Conservation (phyloP, 129 eudicot genomes). For the Chrysanthemum lavandulifolium region DNA sequence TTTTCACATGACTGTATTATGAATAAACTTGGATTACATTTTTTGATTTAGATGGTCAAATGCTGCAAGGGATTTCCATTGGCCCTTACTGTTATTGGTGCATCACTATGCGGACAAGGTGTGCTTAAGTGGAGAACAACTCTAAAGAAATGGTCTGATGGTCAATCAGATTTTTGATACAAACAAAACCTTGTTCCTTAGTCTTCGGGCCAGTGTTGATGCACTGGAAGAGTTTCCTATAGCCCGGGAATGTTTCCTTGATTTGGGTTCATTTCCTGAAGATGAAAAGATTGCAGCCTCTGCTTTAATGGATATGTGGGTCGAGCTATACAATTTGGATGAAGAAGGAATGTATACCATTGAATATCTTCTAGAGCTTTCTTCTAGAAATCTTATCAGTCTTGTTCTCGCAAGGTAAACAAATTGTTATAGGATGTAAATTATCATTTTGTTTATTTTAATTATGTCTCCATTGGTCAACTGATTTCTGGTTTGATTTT, state of each 20-base stretch:
- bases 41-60: slow-evolving; percentile 41
- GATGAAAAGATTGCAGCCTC: slow-evolving; percentile 39
- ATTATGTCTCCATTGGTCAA: not conserved
- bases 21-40: not conserved
- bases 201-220: slow-evolving; percentile 39
- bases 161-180: slow-evolving; percentile 39
- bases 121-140: slow-evolving; percentile 35
- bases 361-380: slow-evolving; percentile 33
- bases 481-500: not conserved
- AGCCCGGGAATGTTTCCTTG: slow-evolving; percentile 33
- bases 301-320: slow-evolving; percentile 42
- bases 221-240: slow-evolving; percentile 26
- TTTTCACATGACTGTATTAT: not conserved
- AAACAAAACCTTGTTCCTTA: slow-evolving; percentile 26
- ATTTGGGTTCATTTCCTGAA: slow-evolving; percentile 48
- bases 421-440: not conserved
- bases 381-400: slow-evolving; percentile 34
- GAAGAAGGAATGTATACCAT: slow-evolving; percentile 38
- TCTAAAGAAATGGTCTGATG: slow-evolving; percentile 41
- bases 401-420: slow-evolving; percentile 27
- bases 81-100: slow-evolving; percentile 52
- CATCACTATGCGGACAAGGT: slow-evolving; percentile 39
- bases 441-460: not conserved
- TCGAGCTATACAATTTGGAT: slow-evolving; percentile 34
- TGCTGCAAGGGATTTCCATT: slow-evolving; percentile 57